Evolutionary conservation across 129 eudicot species (phyloP), one percentile per base, ranked within the genome.

Genomic region (Calendula officinalis): DNA sequence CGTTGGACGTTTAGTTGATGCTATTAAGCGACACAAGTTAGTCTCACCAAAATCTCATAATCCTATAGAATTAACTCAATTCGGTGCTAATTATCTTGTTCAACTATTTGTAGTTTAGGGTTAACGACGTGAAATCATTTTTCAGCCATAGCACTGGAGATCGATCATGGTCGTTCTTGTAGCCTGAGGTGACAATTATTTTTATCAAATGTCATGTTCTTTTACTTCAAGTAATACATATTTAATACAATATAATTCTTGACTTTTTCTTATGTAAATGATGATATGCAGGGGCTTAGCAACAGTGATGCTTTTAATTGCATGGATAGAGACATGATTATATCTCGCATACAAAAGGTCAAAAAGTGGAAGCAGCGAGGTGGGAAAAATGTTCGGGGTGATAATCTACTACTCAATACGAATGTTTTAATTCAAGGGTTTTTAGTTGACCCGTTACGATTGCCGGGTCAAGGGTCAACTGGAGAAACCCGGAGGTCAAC

Each of bases 141-240:
- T 77, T 83, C 71, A 66, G 71, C 51, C 74, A 67, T 53, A 60
- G 67, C 53, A 43, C 56, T 68, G 75, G 68, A 33, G 70, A 71
- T 14, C 82, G 84, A 61, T 80, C 90, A 39, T 83, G 84, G 84
- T 52, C 72, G 59, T 75, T 94, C 75, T 62, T 86, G 74, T 85
- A 81, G 60, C 82, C 89, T 12, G 80, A 82, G 96, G 99, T 94
- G 76, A 72, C 44, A n/a, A 50, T 34, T n/a, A n/a, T n/a, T n/a
- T n/a, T n/a, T n/a, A n/a, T n/a, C 66, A 46, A 27, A 13, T n/a
- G n/a, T n/a, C n/a, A n/a, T n/a, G 8, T 32, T 27, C 39, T 54
- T 55, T 33, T 33, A 37, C 12, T 44, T 8, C 3, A 44, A 43
- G 32, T 62, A 27, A 12, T 62, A 12, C 11, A 42, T n/a, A n/a